Conservation (phyloP, 1,139 yeast species). For the Diutina siamensis region DNA sequence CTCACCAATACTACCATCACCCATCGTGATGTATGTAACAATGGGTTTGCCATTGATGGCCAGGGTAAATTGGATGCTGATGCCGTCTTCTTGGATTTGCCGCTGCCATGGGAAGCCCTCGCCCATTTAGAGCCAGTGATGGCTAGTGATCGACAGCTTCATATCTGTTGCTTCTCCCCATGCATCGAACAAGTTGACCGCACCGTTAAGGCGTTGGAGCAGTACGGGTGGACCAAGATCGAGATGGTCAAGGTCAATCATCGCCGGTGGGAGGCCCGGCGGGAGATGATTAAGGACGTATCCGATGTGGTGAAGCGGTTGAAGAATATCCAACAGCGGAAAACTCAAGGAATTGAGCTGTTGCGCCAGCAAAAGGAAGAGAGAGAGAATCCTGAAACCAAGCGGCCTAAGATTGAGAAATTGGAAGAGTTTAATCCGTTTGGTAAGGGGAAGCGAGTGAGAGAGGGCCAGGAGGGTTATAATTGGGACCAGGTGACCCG, state of each 20-base stretch:
- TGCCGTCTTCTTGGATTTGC: slow-evolving; percentile 79
- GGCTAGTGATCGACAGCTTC: slow-evolving; percentile 40
- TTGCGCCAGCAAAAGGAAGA: slow-evolving; percentile 25
- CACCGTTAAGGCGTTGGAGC: slow-evolving; percentile 64
- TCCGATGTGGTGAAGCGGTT: slow-evolving; percentile 75
- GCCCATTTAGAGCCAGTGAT: slow-evolving; percentile 59
- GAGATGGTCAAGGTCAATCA: slow-evolving; percentile 92
- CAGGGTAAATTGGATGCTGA: slow-evolving; percentile 31
- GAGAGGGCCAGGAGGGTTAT: slow-evolving; percentile 75
- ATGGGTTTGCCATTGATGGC: slow-evolving; percentile 55
- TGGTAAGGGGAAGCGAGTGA: slow-evolving; percentile 70
- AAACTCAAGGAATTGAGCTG: slow-evolving; percentile 62
- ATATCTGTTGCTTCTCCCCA: slow-evolving; percentile 91
- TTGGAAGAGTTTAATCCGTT: slow-evolving; percentile 75
- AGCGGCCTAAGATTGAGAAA: slow-evolving; percentile 3
- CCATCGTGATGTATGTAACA: slow-evolving; percentile 85
- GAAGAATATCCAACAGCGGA: slow-evolving; percentile 67
- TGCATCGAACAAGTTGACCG: slow-evolving; percentile 94
- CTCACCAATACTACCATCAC: slow-evolving; percentile 49
- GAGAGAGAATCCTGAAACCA: slow-evolving; percentile 11
- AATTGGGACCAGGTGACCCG: slow-evolving; percentile 78
- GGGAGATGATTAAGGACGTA: slow-evolving; percentile 73
- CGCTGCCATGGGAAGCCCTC: slow-evolving; percentile 96
- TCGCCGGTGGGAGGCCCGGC: slow-evolving; percentile 81
- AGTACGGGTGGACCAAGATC: slow-evolving; percentile 74